Percentiles rank a stretch among this genome's conserved stretches.
Evolutionary conservation across 2,329 filamentous ascomycete species (phyloP).

Genomic region (Epichloe sp.): DNA sequence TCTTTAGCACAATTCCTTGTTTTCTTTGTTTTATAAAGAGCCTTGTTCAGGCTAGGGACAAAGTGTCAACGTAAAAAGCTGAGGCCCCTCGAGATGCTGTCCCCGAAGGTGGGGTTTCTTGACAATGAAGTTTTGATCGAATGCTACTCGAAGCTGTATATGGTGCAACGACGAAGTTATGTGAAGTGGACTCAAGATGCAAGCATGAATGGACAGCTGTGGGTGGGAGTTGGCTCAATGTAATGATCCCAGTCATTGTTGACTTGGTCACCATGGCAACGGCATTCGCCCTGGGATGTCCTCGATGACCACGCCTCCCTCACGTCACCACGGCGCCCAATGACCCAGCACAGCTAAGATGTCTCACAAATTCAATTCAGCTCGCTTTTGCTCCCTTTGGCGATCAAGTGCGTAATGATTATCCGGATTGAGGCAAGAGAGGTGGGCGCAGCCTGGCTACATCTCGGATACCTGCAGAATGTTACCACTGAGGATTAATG

Average conservation of each 20-base stretch:
- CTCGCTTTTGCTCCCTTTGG: not conserved
- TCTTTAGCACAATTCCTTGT: conserved; percentile 16
- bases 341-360: conserved; percentile 2
- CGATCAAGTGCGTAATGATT: not conserved
- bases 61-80: conserved; percentile 10
- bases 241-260: conserved; percentile 17
- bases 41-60: conserved; percentile 20
- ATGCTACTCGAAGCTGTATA: conserved; percentile 1
- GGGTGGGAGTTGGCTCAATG: conserved; percentile 12
- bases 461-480: not conserved
- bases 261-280: conserved; percentile 23
- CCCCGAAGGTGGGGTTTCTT: conserved; percentile 6
- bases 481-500: not conserved
- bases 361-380: conserved; percentile 4
- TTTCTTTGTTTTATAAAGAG: conserved; percentile 9
- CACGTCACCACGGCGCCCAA: conserved; percentile 11
- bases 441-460: not conserved
- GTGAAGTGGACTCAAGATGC: conserved; percentile 12
- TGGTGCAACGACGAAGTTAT: conserved; percentile 8
- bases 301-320: not conserved
- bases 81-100: conserved; percentile 8
- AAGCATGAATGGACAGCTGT: conserved; percentile 12
- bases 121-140: conserved; percentile 1
- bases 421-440: not conserved
- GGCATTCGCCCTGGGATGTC: not conserved